A percentile compares a stretch with the other conserved stretches of the same genome.
Conservation (phyloP, 2,329 filamentous ascomycete genomes). For the Hymenoscyphus salicellus region DNA sequence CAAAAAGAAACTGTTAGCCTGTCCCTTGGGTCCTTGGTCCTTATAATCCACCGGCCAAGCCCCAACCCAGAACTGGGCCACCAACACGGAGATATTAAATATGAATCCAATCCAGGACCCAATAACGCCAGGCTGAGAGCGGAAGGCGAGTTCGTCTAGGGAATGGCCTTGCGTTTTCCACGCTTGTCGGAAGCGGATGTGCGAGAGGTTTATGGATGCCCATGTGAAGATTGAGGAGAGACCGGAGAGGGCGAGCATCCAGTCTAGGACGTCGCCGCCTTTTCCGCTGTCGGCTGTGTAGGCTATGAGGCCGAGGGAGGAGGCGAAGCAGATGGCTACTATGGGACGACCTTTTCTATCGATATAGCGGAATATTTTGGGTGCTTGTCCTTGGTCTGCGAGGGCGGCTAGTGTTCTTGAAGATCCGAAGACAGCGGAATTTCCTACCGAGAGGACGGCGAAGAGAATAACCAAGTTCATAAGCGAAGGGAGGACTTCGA, state of each 20-base stretch:
- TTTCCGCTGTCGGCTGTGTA: slow-evolving; percentile 66
- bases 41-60: slow-evolving; percentile 68
- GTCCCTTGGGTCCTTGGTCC: slow-evolving; percentile 42
- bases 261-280: slow-evolving; percentile 64
- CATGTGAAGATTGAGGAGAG: slow-evolving; percentile 75
- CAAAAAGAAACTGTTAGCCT: slow-evolving; percentile 69
- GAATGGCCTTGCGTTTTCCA: slow-evolving; percentile 68
- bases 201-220: slow-evolving; percentile 81
- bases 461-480: slow-evolving; percentile 96
- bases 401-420: slow-evolving; percentile 86
- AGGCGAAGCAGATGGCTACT: slow-evolving; percentile 66
- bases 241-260: slow-evolving; percentile 74
- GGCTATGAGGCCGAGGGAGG: slow-evolving; percentile 67
- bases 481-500: slow-evolving; percentile 75
- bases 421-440: slow-evolving; percentile 87
- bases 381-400: slow-evolving; percentile 82
- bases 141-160: slow-evolving; percentile 77
- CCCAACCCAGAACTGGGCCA: slow-evolving; percentile 86
- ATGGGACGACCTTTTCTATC: slow-evolving; percentile 79
- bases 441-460: slow-evolving; percentile 85
- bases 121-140: slow-evolving; percentile 70
- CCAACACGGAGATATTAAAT: slow-evolving; percentile 72
- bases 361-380: slow-evolving; percentile 73
- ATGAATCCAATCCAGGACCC: slow-evolving; percentile 78
- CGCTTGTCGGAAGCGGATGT: slow-evolving; percentile 86